These are phyloP conservation scores for Xylaria nigripes DNA, from an alignment of 495 filamentous ascomycete genomes.

Conservation along the genomic window DNA sequence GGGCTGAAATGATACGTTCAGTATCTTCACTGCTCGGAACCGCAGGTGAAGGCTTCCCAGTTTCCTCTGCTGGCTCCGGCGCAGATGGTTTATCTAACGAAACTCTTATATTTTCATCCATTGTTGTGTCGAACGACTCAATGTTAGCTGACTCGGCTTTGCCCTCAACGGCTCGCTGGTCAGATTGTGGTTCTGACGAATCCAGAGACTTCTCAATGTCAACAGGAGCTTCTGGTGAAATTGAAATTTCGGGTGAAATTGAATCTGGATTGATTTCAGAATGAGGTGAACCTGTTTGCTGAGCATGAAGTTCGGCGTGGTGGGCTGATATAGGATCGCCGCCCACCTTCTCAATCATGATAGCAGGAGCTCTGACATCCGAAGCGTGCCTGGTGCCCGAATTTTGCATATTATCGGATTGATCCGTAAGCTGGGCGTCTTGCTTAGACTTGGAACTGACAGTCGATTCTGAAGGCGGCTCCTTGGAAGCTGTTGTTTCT, in stretches of 20 bases:
- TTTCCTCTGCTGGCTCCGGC: background rate
- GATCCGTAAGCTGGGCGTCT: slow-evolving; percentile 12
- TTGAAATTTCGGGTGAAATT: background rate
- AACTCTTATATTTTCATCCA: background rate
- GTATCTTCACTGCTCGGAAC: background rate
- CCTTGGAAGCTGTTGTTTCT: background rate
- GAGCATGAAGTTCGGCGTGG: background rate
- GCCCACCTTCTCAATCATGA: background rate
- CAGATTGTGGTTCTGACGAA: background rate
- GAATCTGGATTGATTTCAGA: background rate
- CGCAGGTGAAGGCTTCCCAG: background rate
- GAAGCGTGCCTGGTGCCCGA: background rate
- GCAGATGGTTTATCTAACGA: background rate
- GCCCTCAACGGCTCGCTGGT: background rate
- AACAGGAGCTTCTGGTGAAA: background rate
- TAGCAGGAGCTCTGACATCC: slow-evolving; percentile 1
- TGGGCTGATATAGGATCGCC: background rate
- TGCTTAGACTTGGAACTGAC: slow-evolving; percentile 23
- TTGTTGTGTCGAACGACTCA: background rate
- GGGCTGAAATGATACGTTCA: background rate
- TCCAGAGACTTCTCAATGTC: background rate
- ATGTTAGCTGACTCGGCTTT: background rate
- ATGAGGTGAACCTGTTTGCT: background rate
- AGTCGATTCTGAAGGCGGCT: slow-evolving; percentile 3
- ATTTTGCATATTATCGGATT: background rate